Percentiles rank a stretch among this genome's conserved stretches.
Evolutionary conservation across 106 monocot genomes (phyloP).

Genomic region (Vanilla planifolia): DNA sequence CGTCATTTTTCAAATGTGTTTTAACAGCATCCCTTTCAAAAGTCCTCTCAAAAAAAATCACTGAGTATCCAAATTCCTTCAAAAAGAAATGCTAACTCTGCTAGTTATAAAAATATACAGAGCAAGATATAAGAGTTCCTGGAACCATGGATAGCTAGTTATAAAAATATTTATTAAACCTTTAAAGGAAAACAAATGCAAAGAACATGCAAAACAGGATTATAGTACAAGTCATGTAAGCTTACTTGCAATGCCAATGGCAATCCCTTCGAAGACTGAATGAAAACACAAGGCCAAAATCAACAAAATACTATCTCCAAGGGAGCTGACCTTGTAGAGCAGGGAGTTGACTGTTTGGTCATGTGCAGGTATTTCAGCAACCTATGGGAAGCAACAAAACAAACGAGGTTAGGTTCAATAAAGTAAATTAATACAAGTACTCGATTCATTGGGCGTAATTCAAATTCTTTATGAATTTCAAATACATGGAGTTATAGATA

Average conservation of each 20-base stretch:
- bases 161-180: neutral
- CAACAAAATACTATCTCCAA: constrained; percentile 67
- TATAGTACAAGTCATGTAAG: neutral
- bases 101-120: too few species aligned
- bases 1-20: too few species aligned
- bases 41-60: too few species aligned
- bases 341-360: constrained; percentile 28
- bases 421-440: too few species aligned
- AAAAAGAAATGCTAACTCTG: too few species aligned
- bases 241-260: constrained; percentile 77
- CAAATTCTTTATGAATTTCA: too few species aligned
- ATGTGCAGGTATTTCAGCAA: neutral
- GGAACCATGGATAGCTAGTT: neutral
- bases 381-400: constrained; percentile 10
- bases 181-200: too few species aligned
- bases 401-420: neutral
- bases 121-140: neutral
- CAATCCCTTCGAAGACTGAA: constrained; percentile 86
- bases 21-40: too few species aligned
- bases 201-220: too few species aligned
- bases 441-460: too few species aligned
- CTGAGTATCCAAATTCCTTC: too few species aligned
- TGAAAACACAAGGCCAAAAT: constrained; percentile 77
- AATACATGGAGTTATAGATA: too few species aligned
- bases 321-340: constrained; percentile 35